Percentiles rank a stretch among this genome's conserved stretches.
phyloP scores from a whole-genome alignment of 2,329 filamentous ascomycete species.

The Fusarium chlamydosporum region DNA sequence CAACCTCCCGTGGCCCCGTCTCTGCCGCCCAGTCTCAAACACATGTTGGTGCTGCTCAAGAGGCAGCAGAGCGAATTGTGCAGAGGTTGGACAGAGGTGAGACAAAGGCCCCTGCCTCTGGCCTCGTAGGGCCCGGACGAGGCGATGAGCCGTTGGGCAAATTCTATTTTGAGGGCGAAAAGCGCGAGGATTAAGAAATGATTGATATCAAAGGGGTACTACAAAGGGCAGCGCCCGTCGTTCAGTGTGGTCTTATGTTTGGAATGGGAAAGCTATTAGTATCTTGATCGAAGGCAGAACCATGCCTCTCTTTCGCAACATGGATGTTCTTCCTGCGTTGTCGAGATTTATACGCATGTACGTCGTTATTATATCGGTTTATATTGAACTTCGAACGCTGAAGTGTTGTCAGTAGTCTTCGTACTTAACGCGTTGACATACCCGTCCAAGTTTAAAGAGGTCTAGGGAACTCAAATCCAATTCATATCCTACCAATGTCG shows the following conservation, averaged over 20 bases:
- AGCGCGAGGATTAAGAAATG: conserved; percentile 35
- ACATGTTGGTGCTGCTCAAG: conserved; percentile 53
- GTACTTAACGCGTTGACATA: background rate
- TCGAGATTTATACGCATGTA: conserved; percentile 25
- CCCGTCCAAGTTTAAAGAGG: background rate
- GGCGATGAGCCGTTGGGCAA: conserved; percentile 66
- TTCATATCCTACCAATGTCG: too few species aligned
- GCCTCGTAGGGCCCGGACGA: conserved; percentile 61
- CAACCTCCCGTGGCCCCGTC: conserved; percentile 71
- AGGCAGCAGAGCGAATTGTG: conserved; percentile 75
- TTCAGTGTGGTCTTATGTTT: conserved; percentile 1
- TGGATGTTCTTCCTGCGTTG: conserved; percentile 2
- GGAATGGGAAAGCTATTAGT: background rate
- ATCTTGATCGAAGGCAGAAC: background rate
- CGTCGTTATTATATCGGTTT: conserved; percentile 11
- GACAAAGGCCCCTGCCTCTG: conserved; percentile 55
- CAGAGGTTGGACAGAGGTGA: conserved; percentile 69
- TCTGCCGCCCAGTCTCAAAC: conserved; percentile 55
- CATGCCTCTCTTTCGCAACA: background rate
- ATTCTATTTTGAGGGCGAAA: conserved; percentile 71
- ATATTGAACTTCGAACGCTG: background rate
- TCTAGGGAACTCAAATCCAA: too few species aligned
- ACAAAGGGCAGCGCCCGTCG: background rate
- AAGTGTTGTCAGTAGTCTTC: background rate
- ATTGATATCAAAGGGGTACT: background rate